These are phyloP conservation scores for Leccinum subgranulosum DNA, from an alignment of 768 basidiomycete genomes.

Conservation along the genomic window DNA sequence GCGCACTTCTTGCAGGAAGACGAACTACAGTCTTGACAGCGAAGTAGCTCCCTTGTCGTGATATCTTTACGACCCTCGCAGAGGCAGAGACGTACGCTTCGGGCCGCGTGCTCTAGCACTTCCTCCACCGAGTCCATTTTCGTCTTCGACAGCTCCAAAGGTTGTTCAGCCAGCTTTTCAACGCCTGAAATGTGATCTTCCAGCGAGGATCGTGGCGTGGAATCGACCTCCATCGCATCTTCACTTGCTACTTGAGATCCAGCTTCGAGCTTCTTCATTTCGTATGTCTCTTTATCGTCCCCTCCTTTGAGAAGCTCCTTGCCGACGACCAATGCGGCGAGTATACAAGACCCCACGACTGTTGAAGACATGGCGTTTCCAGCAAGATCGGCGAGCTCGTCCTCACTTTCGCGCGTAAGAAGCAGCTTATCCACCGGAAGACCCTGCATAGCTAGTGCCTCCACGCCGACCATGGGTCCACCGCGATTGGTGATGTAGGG, in stretches of 20 bases:
- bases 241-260: conserved; percentile 27
- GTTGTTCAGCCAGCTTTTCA: conserved; percentile 56
- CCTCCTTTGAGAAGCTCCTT: conserved; percentile 66
- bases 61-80: conserved; percentile 88
- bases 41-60: conserved; percentile 60
- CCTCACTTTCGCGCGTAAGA: conserved; percentile 89
- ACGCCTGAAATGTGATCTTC: conserved; percentile 69
- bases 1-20: conserved; percentile 85
- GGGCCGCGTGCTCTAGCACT: conserved; percentile 61
- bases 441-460: conserved; percentile 92
- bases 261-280: conserved; percentile 50
- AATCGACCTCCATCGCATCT: conserved; percentile 52
- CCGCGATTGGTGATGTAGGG: conserved; percentile 95
- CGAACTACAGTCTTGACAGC: conserved; percentile 73
- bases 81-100: conserved; percentile 77
- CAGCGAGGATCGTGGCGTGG: conserved; percentile 19
- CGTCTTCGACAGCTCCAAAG: conserved; percentile 66
- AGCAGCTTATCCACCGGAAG: conserved; percentile 90
- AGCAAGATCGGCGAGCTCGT: conserved; percentile 90
- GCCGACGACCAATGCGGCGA: conserved; percentile 73
- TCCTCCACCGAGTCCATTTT: conserved; percentile 45
- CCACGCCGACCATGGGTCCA: conserved; percentile 91
- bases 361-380: conserved; percentile 99
- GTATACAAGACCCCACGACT: conserved; percentile 87
- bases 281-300: conserved; percentile 63